Percentiles rank a stretch among this genome's conserved stretches.
Evolutionary conservation across 2,329 filamentous ascomycete genomes (phyloP).

Genomic region (Pestalotiopsis sp.): DNA sequence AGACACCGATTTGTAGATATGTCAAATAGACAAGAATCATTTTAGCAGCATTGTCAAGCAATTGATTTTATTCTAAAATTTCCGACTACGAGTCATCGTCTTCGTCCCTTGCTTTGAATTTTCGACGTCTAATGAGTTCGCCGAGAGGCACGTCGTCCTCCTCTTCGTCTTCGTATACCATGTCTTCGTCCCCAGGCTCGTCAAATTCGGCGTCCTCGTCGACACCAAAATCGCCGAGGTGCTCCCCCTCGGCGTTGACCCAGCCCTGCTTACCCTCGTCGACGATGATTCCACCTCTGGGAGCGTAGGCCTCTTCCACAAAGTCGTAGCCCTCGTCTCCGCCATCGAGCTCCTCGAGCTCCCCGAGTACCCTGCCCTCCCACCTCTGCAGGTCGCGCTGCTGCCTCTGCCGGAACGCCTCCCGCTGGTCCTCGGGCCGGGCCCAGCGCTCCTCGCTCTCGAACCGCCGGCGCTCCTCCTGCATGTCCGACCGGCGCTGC

Average conservation of each 20-base stretch:
- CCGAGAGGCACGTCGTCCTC: conserved; percentile 68
- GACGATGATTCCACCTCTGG: conserved; percentile 19
- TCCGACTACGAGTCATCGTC: conserved; percentile 31
- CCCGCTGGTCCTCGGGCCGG: conserved; percentile 47
- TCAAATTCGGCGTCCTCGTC: conserved; percentile 69
- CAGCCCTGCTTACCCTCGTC: conserved; percentile 61
- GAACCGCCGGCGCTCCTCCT: conserved; percentile 18
- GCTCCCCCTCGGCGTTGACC: conserved; percentile 76
- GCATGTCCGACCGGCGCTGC: conserved; percentile 37
- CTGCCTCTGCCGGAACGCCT: conserved; percentile 53
- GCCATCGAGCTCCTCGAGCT: conserved; percentile 53
- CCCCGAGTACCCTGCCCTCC: conserved; percentile 43
- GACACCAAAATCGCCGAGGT: conserved; percentile 76
- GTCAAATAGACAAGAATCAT: conserved; percentile 2
- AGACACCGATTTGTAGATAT: conserved; percentile 3
- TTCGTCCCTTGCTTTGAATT: conserved; percentile 34
- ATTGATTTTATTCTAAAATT: background rate
- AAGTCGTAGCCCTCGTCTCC: conserved; percentile 47
- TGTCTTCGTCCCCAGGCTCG: conserved; percentile 33
- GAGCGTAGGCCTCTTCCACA: conserved; percentile 31
- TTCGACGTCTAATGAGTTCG: conserved; percentile 64
- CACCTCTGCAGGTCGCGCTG: conserved; percentile 45
- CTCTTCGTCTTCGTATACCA: conserved; percentile 34
- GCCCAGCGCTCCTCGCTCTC: conserved; percentile 25
- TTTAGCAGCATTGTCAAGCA: background rate